Evolutionary conservation across 1,284 basidiomycete genomes (phyloP).

Genomic region (Pascua sp.): DNA sequence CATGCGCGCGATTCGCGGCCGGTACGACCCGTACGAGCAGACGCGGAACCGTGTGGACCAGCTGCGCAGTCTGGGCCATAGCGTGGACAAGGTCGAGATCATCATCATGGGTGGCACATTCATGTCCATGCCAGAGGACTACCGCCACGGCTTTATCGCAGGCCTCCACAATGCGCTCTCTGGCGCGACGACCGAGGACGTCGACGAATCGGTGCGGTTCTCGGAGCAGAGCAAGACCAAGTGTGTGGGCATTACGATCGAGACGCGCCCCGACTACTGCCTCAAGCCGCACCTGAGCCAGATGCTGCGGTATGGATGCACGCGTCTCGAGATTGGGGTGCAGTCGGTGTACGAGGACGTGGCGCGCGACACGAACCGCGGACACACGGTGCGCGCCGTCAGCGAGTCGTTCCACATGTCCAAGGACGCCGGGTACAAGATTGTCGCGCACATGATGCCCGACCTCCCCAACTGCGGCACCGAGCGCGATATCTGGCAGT

Average conservation of each 20-base stretch:
- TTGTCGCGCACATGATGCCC: slow-evolving; percentile 98
- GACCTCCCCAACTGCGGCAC: slow-evolving; percentile 96
- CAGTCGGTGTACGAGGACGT: slow-evolving; percentile 99
- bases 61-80: slow-evolving; percentile 88
- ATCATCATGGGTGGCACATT: slow-evolving; percentile 99
- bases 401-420: slow-evolving; percentile 97
- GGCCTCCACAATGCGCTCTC: slow-evolving; percentile 96
- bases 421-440: slow-evolving; percentile 99
- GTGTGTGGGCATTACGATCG: slow-evolving; percentile 98
- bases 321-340: slow-evolving; percentile 95
- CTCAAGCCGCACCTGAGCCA: slow-evolving; percentile 94
- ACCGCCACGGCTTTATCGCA: slow-evolving; percentile 88
- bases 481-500: slow-evolving; percentile 96
- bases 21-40: slow-evolving; percentile 99
- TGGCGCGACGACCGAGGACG: slow-evolving; percentile 86
- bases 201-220: slow-evolving; percentile 97
- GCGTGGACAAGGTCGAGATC: slow-evolving; percentile 98
- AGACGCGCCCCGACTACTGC: slow-evolving; percentile 98
- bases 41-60: slow-evolving; percentile 93
- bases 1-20: slow-evolving; percentile 96
- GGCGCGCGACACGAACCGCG: slow-evolving; percentile 94
- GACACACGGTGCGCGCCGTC: slow-evolving; percentile 96
- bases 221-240: slow-evolving; percentile 97
- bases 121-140: slow-evolving; percentile 98
- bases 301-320: slow-evolving; percentile 99